A percentile compares a stretch with the other conserved stretches of the same genome.
These are phyloP conservation scores for Astraeus odoratus DNA, from an alignment of 768 basidiomycete species.

Conservation along the genomic window DNA sequence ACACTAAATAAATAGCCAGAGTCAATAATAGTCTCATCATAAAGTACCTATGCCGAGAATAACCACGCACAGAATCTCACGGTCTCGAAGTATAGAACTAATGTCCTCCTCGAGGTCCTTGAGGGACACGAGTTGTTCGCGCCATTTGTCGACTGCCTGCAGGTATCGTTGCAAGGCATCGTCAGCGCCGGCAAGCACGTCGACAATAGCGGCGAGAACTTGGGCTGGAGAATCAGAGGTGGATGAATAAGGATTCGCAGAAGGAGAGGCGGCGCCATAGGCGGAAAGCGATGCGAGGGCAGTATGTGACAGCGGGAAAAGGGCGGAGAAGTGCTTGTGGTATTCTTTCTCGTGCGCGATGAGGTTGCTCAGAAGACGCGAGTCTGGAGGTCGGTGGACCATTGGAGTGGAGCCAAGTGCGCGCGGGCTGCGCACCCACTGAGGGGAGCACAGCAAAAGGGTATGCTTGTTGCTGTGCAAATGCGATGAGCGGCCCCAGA, in stretches of 20 bases:
- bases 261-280: slow-evolving; percentile 60
- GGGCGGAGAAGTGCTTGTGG: slow-evolving; percentile 45
- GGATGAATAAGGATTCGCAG: no score
- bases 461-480: no score
- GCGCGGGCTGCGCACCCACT: no score
- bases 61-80: slow-evolving; percentile 70
- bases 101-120: slow-evolving; percentile 69
- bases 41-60: not conserved
- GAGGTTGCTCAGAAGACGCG: slow-evolving; percentile 62
- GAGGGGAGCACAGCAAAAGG: no score
- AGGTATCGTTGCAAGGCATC: slow-evolving; percentile 62
- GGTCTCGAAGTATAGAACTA: slow-evolving; percentile 59
- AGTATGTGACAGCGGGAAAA: slow-evolving; percentile 53
- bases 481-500: no score
- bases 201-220: slow-evolving; percentile 38
- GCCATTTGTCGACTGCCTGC: slow-evolving; percentile 51
- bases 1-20: slow-evolving; percentile 38
- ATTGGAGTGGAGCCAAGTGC: no score
- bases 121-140: slow-evolving; percentile 49
- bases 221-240: slow-evolving; percentile 11
- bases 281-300: slow-evolving; percentile 59
- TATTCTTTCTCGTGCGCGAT: slow-evolving; percentile 68
- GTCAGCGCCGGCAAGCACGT: slow-evolving; percentile 55
- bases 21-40: not conserved
- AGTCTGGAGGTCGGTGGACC: slow-evolving; percentile 67